A percentile compares a stretch with the other conserved stretches of the same genome.
These are phyloP conservation scores for Petrea volubilis DNA, from an alignment of 257 asterid genomes.

Conservation along the genomic window DNA sequence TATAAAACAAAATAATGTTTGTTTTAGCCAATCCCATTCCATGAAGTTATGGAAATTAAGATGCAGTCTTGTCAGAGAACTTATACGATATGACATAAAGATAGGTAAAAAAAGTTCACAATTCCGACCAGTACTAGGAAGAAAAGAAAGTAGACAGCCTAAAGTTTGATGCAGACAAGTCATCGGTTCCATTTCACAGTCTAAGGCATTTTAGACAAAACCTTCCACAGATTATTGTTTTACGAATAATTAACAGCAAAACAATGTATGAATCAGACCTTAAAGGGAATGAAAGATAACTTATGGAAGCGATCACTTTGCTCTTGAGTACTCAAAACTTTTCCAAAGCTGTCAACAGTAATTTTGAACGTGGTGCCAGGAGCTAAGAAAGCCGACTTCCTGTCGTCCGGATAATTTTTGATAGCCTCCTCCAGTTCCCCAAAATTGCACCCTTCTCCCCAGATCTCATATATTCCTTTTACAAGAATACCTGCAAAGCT, in stretches of 20 bases:
- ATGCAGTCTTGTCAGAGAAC: too few relatives aligned
- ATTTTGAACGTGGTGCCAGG: constrained; percentile 81
- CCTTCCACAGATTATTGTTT: not conserved
- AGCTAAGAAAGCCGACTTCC: constrained; percentile 63
- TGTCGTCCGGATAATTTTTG: constrained; percentile 63
- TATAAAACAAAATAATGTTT: too few relatives aligned
- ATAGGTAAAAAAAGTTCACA: too few relatives aligned
- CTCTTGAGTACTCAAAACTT: constrained; percentile 68
- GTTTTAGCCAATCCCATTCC: too few relatives aligned
- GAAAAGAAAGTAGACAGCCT: not conserved
- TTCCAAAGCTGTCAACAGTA: constrained; percentile 81
- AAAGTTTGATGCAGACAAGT: not conserved
- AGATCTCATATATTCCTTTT: constrained; percentile 90
- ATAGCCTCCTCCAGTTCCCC: constrained; percentile 87
- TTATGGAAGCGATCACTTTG: constrained; percentile 68
- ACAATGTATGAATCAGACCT: constrained; percentile 45
- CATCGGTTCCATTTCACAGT: not conserved
- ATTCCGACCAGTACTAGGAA: not conserved
- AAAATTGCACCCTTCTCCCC: constrained; percentile 88
- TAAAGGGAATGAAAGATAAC: constrained; percentile 73
- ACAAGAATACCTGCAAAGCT: constrained; percentile 77
- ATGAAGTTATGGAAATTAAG: too few relatives aligned
- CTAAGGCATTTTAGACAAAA: not conserved
- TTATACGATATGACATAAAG: too few relatives aligned
- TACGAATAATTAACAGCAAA: not conserved